These are phyloP conservation scores for Penicillium sp. DNA, from an alignment of 2,329 filamentous ascomycete genomes.

Conservation along the genomic window DNA sequence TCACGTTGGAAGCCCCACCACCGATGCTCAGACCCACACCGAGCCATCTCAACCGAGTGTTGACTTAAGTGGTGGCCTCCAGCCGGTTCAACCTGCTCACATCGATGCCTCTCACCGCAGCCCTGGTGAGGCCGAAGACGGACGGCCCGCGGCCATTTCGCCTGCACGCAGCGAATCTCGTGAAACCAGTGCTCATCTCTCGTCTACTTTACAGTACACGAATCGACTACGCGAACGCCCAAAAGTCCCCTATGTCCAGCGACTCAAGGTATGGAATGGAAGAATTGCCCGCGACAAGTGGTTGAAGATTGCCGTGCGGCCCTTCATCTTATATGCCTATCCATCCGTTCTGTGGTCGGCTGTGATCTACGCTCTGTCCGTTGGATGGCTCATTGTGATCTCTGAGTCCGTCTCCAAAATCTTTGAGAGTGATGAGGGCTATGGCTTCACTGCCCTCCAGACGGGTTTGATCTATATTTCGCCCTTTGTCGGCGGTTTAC, in stretches of 20 bases:
- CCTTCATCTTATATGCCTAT: slow-evolving; percentile 84
- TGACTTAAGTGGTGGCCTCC: slow-evolving; percentile 10
- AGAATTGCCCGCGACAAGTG: slow-evolving; percentile 76
- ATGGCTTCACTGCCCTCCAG: slow-evolving; percentile 78
- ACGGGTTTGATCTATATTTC: slow-evolving; percentile 87
- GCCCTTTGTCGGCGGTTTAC: slow-evolving; percentile 81
- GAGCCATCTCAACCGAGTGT: neutral
- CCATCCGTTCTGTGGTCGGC: slow-evolving; percentile 88
- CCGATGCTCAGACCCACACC: neutral
- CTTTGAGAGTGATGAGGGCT: slow-evolving; percentile 67
- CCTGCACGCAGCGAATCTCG: slow-evolving; percentile 34
- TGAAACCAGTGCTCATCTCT: slow-evolving; percentile 27
- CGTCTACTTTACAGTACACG: slow-evolving; percentile 60
- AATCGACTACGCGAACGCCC: slow-evolving; percentile 66
- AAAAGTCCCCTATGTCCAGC: slow-evolving; percentile 69
- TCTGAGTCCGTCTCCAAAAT: slow-evolving; percentile 83
- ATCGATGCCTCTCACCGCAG: neutral
- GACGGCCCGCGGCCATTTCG: slow-evolving; percentile 19
- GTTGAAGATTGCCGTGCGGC: slow-evolving; percentile 73
- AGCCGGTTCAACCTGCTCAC: slow-evolving; percentile 9
- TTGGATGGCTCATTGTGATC: slow-evolving; percentile 94
- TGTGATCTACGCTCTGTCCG: slow-evolving; percentile 78
- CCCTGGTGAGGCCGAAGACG: slow-evolving; percentile 32
- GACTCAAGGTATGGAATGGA: slow-evolving; percentile 75
- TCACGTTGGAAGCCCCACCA: neutral